phyloP scores from a whole-genome alignment of 78 protist genomes.

The Speleostelium caveatum region DNA sequence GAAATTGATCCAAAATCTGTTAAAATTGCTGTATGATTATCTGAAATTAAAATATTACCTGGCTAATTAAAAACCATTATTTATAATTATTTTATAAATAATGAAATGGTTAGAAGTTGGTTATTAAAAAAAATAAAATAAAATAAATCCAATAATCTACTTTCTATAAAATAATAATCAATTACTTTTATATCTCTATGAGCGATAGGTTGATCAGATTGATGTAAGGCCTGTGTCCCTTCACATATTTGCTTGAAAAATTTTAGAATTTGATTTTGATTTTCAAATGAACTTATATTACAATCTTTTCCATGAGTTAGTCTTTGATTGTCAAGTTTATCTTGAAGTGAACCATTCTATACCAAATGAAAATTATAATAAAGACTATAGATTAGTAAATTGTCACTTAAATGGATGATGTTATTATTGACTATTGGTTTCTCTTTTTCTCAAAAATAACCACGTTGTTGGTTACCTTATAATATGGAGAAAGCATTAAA shows the following conservation, averaged over 20 bases:
- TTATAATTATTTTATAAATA: background rate
- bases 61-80: no score
- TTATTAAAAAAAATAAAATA: no score
- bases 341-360: slow-evolving; percentile 69
- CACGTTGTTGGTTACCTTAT: slow-evolving; percentile 11
- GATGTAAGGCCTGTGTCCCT: slow-evolving; percentile 35
- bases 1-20: slow-evolving; percentile 72
- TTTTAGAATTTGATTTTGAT: background rate
- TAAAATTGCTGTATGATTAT: background rate
- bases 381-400: background rate
- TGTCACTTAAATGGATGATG: no score
- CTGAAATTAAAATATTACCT: slow-evolving; percentile 33
- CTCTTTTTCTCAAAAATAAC: no score
- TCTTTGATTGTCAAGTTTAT: slow-evolving; percentile 56
- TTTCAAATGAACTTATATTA: background rate
- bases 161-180: no score
- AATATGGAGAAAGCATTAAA: slow-evolving; percentile 38
- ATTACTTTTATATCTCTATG: slow-evolving; percentile 70
- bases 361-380: no score
- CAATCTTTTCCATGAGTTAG: slow-evolving; percentile 20
- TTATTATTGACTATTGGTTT: no score
- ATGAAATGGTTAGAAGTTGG: background rate
- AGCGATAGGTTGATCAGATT: slow-evolving; percentile 28
- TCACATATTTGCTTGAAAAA: slow-evolving; percentile 49
- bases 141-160: no score